Conservation (phyloP, 495 filamentous ascomycete genomes). For the Penicillium dipodomyicola region DNA sequence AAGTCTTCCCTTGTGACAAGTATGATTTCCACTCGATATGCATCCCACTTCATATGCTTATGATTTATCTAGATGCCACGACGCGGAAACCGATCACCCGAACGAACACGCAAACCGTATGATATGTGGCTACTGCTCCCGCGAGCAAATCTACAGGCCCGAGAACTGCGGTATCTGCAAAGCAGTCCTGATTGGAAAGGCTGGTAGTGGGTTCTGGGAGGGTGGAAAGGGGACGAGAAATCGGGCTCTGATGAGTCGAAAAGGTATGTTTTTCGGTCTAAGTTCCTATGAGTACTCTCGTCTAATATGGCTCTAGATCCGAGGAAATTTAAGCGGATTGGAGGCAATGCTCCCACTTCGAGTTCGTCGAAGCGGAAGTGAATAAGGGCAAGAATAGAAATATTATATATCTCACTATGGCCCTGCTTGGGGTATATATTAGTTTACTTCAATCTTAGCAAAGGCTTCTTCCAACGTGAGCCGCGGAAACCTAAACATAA, state of each 20-base stretch:
- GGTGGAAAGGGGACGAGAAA: constrained; percentile 84
- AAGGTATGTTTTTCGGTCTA: constrained; percentile 40
- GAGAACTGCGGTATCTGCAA: constrained; percentile 80
- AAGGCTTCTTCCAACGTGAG: background rate
- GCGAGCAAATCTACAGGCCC: constrained; percentile 79
- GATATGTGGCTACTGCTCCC: constrained; percentile 80
- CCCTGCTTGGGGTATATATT: too few relatives aligned
- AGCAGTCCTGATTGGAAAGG: constrained; percentile 65
- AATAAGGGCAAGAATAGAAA: background rate
- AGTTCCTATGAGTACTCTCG: background rate
- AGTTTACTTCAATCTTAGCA: background rate
- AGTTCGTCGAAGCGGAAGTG: constrained; percentile 35
- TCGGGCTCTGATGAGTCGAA: constrained; percentile 65
- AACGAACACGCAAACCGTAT: constrained; percentile 86
- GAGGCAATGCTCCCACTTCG: constrained; percentile 31
- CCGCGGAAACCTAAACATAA: background rate
- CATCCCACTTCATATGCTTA: constrained; percentile 11
- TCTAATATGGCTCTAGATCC: constrained; percentile 47
- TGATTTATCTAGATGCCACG: constrained; percentile 61
- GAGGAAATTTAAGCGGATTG: constrained; percentile 62
- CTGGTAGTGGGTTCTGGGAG: constrained; percentile 83
- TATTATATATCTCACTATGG: background rate
- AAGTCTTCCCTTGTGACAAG: constrained; percentile 77
- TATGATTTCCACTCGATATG: constrained; percentile 20
- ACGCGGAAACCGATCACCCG: constrained; percentile 65